Base-by-base conservation (phyloP, 2,329 filamentous ascomycete genomes). In the Geosmithia putterillii region DNA sequence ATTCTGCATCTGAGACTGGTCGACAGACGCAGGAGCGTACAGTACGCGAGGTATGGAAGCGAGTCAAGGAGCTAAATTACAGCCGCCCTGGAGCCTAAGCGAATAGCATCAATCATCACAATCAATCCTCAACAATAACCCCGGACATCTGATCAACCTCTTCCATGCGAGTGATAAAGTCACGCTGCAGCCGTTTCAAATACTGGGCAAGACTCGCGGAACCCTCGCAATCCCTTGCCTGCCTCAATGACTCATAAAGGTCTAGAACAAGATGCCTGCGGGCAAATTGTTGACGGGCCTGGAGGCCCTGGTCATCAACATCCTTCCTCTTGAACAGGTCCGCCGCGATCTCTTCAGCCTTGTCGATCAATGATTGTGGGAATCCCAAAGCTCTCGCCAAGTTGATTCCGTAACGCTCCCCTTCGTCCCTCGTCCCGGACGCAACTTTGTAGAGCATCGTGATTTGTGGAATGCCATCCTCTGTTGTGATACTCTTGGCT, bases 381-480 rank as follows among this genome's bases (percentile, higher is more conserved):
- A 95, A 71, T 1, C 83, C 80, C 20, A 92, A 70, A 0, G 87
- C 74, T 25, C 77, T 76, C 0, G 90, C 88, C 3, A 95, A 71
- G 1, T 80, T 72, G n/a, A 95, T 73, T 0, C 92, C 92, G 53
- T 98, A 98, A 51, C 87, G 79, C 3, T 58, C 51, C 39, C 77
- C 67, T 44, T 86, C 79, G 44, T 76, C 64, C 1, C 86, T 75
- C 0, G 74, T 76, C 0, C 92, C 90, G 14, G 82, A 73, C 1
- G 76, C 70, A 34, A 95, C 74, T 49, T 81, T 89, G 63, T 96
- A 96, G 0, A 92, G 68, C 88, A 96, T 95, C 0, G 74, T 86
- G 64, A 95, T 84, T 32, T 74, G 77, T 1, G 68, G 66, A 3
- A 65, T 50, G 1, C 77, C 69, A 2, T 71, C 65, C 2, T 73